phyloP scores from a whole-genome alignment of 192 early-diverging fungal species.

The Backusella tuberculispora region DNA sequence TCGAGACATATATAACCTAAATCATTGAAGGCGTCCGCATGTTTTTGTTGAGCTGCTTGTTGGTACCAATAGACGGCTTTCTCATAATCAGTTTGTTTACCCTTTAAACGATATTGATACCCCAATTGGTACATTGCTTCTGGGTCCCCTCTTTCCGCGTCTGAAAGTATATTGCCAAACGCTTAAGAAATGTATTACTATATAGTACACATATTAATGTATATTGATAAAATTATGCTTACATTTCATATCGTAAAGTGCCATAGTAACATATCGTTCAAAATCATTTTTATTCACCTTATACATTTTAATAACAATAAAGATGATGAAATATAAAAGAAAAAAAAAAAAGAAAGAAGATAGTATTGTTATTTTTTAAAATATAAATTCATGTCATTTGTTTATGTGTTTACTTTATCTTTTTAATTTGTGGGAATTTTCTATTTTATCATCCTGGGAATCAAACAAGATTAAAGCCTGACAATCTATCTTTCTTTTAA shows the following conservation, averaged over 20 bases:
- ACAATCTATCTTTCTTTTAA: neutral
- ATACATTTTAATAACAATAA: neutral
- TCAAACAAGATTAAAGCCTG: neutral
- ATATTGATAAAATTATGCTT: neutral
- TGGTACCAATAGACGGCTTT: neutral
- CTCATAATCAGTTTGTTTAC: neutral
- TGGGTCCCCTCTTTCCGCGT: neutral
- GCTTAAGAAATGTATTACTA: neutral
- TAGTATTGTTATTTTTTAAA: neutral
- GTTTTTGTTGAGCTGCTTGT: neutral
- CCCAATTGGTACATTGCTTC: neutral
- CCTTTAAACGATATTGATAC: constrained; percentile 5
- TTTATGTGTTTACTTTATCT: neutral
- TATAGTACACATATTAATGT: neutral
- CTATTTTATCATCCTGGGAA: neutral
- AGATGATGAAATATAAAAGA: neutral
- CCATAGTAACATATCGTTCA: neutral
- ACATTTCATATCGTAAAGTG: neutral
- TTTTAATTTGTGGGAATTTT: neutral
- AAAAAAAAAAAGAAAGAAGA: neutral
- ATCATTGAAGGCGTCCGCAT: neutral
- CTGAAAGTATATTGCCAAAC: neutral
- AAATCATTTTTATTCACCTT: neutral
- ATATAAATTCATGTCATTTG: neutral
- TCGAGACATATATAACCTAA: neutral